These are phyloP conservation scores for Craspedostauros australis DNA, from an alignment of 108 stramenopile genomes.

Conservation along the genomic window DNA sequence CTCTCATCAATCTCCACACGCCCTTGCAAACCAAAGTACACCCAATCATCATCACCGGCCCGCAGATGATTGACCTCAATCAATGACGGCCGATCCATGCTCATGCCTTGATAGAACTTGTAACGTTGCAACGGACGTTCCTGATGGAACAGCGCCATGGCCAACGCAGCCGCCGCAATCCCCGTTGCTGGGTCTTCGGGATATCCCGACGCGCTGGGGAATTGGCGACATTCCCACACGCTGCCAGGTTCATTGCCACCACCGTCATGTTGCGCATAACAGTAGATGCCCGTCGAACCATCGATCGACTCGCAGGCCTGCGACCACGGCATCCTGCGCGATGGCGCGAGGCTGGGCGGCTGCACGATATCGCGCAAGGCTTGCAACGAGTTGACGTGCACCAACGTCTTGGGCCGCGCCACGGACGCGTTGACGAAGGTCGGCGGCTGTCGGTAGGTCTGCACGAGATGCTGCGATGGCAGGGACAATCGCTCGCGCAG, in stretches of 20 bases:
- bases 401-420: slow-evolving; percentile 60
- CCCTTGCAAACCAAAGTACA: slow-evolving; percentile 20
- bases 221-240: slow-evolving; percentile 55
- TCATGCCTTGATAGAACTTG: slow-evolving; percentile 56
- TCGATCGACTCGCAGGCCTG: slow-evolving; percentile 49
- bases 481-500: slow-evolving; percentile 9
- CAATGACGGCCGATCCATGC: slow-evolving; percentile 54
- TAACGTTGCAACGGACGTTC: slow-evolving; percentile 12
- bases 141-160: slow-evolving; percentile 8
- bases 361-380: slow-evolving; percentile 30
- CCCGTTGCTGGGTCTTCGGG: slow-evolving; percentile 77
- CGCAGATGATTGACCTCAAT: slow-evolving; percentile 32
- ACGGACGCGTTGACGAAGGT: slow-evolving; percentile 48
- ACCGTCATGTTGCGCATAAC: slow-evolving; percentile 26
- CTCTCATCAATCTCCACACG: slow-evolving; percentile 22
- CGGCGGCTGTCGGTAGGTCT: slow-evolving; percentile 3
- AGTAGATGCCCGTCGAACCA: slow-evolving; percentile 50
- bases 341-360: slow-evolving; percentile 15
- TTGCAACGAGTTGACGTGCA: slow-evolving; percentile 40
- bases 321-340: slow-evolving; percentile 27
- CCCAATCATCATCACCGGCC: not conserved
- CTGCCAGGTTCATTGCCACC: not conserved
- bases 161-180: slow-evolving; percentile 70
- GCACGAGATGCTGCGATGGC: not conserved
- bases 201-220: slow-evolving; percentile 55